Evolutionary conservation across 2,329 filamentous ascomycete species (phyloP).

Genomic region (Fusarium sp.): DNA sequence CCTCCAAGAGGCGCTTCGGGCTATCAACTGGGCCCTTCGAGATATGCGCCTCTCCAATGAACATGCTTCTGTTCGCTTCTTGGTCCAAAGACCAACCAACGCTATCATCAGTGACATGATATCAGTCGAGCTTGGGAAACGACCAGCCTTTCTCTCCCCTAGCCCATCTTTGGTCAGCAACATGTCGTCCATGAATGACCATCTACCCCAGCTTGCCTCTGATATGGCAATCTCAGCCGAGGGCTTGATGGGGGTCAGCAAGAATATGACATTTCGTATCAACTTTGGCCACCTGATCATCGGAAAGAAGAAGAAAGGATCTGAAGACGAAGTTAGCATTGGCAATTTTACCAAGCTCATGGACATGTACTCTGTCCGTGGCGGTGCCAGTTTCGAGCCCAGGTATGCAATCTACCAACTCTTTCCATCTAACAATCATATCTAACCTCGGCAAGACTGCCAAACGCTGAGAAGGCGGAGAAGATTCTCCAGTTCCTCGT

Average conservation of each 20-base stretch:
- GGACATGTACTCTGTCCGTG: conserved; percentile 44
- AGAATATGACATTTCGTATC: conserved; percentile 47
- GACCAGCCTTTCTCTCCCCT: conserved; percentile 35
- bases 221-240: conserved; percentile 39
- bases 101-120: conserved; percentile 28
- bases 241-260: conserved; percentile 40
- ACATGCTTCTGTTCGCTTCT: conserved; percentile 38
- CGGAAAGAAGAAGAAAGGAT: conserved; percentile 41
- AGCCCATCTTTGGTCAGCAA: conserved; percentile 2
- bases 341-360: conserved; percentile 43
- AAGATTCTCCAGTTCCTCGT: conserved; percentile 30
- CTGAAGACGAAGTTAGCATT: conserved; percentile 38
- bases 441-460: conserved; percentile 34
- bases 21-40: conserved; percentile 48
- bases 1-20: conserved; percentile 45
- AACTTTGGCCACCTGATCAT: conserved; percentile 49
- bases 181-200: conserved; percentile 25
- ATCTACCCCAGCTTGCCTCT: conserved; percentile 33
- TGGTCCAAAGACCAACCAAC: conserved; percentile 44
- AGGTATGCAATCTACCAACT: conserved; percentile 36
- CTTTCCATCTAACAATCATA: background rate
- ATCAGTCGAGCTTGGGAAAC: conserved; percentile 37
- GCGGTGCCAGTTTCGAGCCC: conserved; percentile 45
- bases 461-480: conserved; percentile 20
- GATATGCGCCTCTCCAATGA: conserved; percentile 48